Percentiles rank a stretch among this genome's conserved stretches.
Evolutionary conservation across 2,329 filamentous ascomycete species (phyloP).

Genomic region (Mollisiaceae sp.): DNA sequence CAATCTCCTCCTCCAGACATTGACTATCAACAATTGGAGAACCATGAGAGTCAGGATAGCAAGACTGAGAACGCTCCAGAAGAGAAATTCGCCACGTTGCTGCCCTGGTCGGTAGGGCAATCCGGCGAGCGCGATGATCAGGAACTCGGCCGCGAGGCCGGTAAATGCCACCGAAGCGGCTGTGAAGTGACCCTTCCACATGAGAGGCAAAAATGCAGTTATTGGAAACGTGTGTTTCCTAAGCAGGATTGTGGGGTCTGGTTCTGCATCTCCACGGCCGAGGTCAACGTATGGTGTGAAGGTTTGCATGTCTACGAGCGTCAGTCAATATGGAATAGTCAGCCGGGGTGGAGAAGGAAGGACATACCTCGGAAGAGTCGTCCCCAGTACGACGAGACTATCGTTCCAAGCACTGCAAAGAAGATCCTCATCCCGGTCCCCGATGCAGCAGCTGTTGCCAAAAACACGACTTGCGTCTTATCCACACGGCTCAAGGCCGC

Average conservation of each 20-base stretch:
- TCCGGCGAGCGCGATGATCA: constrained; percentile 21
- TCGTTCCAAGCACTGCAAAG: constrained; percentile 19
- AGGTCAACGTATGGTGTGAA: constrained; percentile 22
- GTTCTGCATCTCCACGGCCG: constrained; percentile 17
- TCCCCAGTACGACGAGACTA: constrained; percentile 22
- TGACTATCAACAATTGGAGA: constrained; percentile 12
- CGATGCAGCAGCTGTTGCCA: constrained; percentile 22
- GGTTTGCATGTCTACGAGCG: constrained; percentile 17
- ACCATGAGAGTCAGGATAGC: constrained; percentile 23
- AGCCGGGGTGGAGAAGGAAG: background rate
- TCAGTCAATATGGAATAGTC: background rate
- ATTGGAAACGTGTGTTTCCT: constrained; percentile 17
- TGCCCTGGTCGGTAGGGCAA: constrained; percentile 24
- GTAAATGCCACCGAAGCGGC: constrained; percentile 23
- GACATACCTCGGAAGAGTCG: constrained; percentile 22
- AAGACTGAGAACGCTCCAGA: constrained; percentile 19
- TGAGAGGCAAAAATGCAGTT: constrained; percentile 22
- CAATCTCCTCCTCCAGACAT: constrained; percentile 19
- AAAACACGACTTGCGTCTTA: constrained; percentile 19
- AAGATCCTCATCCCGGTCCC: constrained; percentile 27
- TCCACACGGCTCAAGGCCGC: constrained; percentile 16
- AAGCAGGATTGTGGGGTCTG: constrained; percentile 20
- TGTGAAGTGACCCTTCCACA: constrained; percentile 19
- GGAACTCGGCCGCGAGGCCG: constrained; percentile 20
- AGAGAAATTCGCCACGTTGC: constrained; percentile 21